These are phyloP conservation scores for Fusarium tupiense DNA, from an alignment of 2,329 filamentous ascomycete genomes.

Conservation along the genomic window DNA sequence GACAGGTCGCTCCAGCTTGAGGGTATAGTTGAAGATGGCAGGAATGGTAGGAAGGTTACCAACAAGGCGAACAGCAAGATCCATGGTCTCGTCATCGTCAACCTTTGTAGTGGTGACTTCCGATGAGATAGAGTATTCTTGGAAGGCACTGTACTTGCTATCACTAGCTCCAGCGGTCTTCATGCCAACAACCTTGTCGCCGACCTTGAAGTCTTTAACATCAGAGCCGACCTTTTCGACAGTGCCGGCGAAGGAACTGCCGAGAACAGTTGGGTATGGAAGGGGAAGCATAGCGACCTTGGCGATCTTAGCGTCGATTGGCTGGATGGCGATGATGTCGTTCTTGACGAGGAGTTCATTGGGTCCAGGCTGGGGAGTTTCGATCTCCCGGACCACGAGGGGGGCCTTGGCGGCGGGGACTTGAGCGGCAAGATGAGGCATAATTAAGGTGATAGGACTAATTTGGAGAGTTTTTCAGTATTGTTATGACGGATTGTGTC, in stretches of 20 bases:
- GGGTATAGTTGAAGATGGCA: slow-evolving; percentile 25
- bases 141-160: slow-evolving; percentile 31
- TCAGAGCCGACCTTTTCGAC: slow-evolving; percentile 13
- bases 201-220: slow-evolving; percentile 19
- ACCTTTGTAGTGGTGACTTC: slow-evolving; percentile 23
- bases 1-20: slow-evolving; percentile 21
- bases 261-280: slow-evolving; percentile 23
- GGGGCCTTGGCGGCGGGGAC: slow-evolving; percentile 27
- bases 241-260: slow-evolving; percentile 28
- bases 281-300: slow-evolving; percentile 33
- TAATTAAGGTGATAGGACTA: background rate
- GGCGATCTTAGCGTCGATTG: slow-evolving; percentile 34
- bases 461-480: rapidly evolving
- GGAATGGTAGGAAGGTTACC: slow-evolving; percentile 31
- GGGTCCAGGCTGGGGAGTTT: slow-evolving; percentile 29
- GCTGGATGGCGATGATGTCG: slow-evolving; percentile 30
- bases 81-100: background rate
- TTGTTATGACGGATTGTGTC: rapidly evolving
- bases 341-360: slow-evolving; percentile 34
- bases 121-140: slow-evolving; percentile 17
- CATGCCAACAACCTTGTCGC: slow-evolving; percentile 28
- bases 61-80: slow-evolving; percentile 27
- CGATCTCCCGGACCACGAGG: slow-evolving; percentile 17
- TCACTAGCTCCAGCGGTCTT: slow-evolving; percentile 29
- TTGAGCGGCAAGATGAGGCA: slow-evolving; percentile 31